Evolutionary conservation across 2,329 filamentous ascomycete genomes (phyloP), one percentile per base, ranked within the genome.

Genomic region (Penicillium sp.): DNA sequence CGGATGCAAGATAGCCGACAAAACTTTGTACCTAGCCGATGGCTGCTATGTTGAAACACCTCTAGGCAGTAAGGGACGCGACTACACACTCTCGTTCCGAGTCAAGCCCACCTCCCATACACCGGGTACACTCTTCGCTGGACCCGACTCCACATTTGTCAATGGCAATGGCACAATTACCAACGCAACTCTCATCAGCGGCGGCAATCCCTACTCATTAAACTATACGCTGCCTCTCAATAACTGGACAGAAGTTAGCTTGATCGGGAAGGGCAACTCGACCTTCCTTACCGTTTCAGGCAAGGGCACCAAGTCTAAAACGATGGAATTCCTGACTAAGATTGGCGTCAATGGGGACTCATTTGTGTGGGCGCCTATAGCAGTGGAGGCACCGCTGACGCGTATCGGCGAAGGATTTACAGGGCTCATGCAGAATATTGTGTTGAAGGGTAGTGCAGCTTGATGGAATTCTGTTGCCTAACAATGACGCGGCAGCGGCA

Each of bases 1-100:
- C 1, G 68, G 71, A 67, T 84, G 79, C 62, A 53, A 59, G 2
- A 53, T 73, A 26, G 61, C 62, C 1, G 60, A 70, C 10, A 66
- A 64, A 0, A 68, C 71, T 4, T 55, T 80, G 3, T 42, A 60
- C 1, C 61, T 82, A 21, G 64, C 67, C 4, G 57, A 70, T 0
- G 58, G 68, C 0, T 85, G 83, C 63, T 69, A 69, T 3, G 55
- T 84, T 1, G 69, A 57, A 1, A 84, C 82, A 0, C 81, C 81
- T 0, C 69, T 84, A 4, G 62, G 63, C 0, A 81, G 78, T 29
- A 85, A 85, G 65, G 83, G 83, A 3, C 72, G 80, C 37, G 74
- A 85, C 62, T 85, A 85, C 68, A 83, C 80, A 0, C 75, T 86
- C 1, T 77, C 80, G 0, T 75, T 85, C 46, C 72, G 73, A 1